phyloP scores from a whole-genome alignment of 208 protist species.

The Porcisia hertigi region DNA sequence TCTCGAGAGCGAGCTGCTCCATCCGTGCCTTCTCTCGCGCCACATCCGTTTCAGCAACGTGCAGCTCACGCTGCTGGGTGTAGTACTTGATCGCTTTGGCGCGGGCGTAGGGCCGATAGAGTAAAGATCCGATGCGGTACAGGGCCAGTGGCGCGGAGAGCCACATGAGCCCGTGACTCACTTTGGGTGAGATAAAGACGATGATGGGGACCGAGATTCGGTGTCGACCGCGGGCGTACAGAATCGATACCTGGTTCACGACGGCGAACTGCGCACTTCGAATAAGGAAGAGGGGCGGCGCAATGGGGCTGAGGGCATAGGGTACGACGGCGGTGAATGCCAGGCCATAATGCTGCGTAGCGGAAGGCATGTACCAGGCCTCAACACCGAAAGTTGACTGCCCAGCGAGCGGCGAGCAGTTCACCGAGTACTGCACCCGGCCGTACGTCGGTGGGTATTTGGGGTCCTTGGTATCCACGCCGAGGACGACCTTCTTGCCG shows the following conservation, averaged over 20 bases:
- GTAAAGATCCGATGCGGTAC: constrained; percentile 48
- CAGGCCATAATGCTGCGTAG: constrained; percentile 62
- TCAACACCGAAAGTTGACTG: constrained; percentile 60
- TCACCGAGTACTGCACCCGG: constrained; percentile 55
- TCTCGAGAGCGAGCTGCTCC: constrained; percentile 76
- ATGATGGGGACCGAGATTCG: constrained; percentile 75
- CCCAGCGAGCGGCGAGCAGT: constrained; percentile 42
- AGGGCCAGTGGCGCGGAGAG: constrained; percentile 51
- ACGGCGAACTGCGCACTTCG: constrained; percentile 39
- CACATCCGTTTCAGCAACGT: constrained; percentile 77
- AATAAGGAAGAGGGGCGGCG: constrained; percentile 48
- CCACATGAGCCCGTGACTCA: constrained; percentile 58
- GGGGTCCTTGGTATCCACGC: constrained; percentile 33
- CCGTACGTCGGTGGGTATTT: constrained; percentile 37
- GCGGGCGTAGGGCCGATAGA: constrained; percentile 61
- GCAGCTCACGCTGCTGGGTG: constrained; percentile 45
- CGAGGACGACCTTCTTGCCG: constrained; percentile 37
- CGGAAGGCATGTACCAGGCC: constrained; percentile 61
- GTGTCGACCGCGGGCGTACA: constrained; percentile 73
- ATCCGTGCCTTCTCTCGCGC: constrained; percentile 60
- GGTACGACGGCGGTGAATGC: constrained; percentile 60
- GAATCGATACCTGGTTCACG: constrained; percentile 67
- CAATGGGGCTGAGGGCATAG: constrained; percentile 51
- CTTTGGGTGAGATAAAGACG: constrained; percentile 53
- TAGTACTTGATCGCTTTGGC: constrained; percentile 46